A percentile compares a stretch with the other conserved stretches of the same genome.
phyloP scores from a whole-genome alignment of 192 early-diverging fungal genomes.

The Backusella tuberculispora region DNA sequence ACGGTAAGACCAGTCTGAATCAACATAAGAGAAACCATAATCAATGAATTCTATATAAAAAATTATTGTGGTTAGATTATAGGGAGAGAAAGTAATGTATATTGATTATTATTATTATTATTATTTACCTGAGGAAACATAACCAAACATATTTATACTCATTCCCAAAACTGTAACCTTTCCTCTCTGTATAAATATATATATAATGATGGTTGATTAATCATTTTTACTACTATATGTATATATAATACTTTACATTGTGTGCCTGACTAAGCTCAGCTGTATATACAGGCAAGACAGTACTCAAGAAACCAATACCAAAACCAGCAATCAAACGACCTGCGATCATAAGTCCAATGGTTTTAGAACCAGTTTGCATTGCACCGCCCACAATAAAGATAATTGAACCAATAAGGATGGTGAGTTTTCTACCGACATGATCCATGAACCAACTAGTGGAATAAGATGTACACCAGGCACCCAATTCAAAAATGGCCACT shows the following conservation, averaged over 20 bases:
- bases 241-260: conserved; percentile 12
- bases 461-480: conserved; percentile 22
- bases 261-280: conserved; percentile 56
- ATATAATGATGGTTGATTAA: background rate
- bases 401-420: conserved; percentile 52
- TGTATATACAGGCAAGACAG: conserved; percentile 41
- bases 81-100: too few species aligned
- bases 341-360: conserved; percentile 49
- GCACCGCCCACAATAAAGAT: conserved; percentile 60
- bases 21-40: conserved; percentile 51
- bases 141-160: conserved; percentile 31
- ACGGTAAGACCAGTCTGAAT: conserved; percentile 66
- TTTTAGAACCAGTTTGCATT: conserved; percentile 54
- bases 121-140: background rate
- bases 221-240: background rate
- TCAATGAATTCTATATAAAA: conserved; percentile 44
- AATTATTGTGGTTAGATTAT: too few species aligned
- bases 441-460: conserved; percentile 30
- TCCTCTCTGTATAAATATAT: conserved; percentile 21
- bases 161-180: conserved; percentile 27
- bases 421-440: conserved; percentile 47
- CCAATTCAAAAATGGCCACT: conserved; percentile 21
- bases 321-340: conserved; percentile 59
- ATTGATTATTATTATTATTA: too few species aligned
- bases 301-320: conserved; percentile 54